phyloP scores from a whole-genome alignment of 1,284 basidiomycete species.

The Cryptococcus neoformans region DNA sequence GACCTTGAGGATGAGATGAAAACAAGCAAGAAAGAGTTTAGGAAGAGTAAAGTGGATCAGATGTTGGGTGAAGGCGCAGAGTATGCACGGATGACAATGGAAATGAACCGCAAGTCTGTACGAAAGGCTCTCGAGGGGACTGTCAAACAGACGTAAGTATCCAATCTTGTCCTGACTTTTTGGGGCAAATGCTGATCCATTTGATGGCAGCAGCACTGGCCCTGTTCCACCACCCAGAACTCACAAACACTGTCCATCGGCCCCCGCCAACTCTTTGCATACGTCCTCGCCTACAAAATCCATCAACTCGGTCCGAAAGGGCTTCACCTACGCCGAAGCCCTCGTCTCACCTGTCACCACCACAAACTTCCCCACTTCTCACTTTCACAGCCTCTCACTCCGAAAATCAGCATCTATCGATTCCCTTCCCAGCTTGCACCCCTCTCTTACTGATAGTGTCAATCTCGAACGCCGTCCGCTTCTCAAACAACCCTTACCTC shows the following conservation, averaged over 20 bases:
- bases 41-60: constrained; percentile 22
- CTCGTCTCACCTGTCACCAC: neutral
- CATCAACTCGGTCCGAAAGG: too few species aligned
- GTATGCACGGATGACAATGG: constrained; percentile 19
- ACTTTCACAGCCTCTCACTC: constrained; percentile 2
- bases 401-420: constrained; percentile 16
- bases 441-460: constrained; percentile 16
- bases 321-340: too few species aligned
- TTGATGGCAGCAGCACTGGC: neutral
- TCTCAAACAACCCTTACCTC: constrained; percentile 4
- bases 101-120: constrained; percentile 15
- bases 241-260: too few species aligned
- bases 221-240: constrained; percentile 11
- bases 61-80: constrained; percentile 29
- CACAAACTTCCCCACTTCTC: constrained; percentile 14
- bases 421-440: constrained; percentile 16
- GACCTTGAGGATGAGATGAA: neutral
- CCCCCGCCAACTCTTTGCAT: too few species aligned
- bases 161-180: neutral
- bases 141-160: constrained; percentile 8
- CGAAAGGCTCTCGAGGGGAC: neutral
- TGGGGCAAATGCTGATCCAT: neutral
- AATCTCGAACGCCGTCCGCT: constrained; percentile 8
- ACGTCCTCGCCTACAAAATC: too few species aligned
- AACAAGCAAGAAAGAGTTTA: neutral